Evolutionary conservation across 257 asterid genomes (phyloP), one percentile per base, ranked within the genome.

Genomic region (Euphrasia confusa): DNA sequence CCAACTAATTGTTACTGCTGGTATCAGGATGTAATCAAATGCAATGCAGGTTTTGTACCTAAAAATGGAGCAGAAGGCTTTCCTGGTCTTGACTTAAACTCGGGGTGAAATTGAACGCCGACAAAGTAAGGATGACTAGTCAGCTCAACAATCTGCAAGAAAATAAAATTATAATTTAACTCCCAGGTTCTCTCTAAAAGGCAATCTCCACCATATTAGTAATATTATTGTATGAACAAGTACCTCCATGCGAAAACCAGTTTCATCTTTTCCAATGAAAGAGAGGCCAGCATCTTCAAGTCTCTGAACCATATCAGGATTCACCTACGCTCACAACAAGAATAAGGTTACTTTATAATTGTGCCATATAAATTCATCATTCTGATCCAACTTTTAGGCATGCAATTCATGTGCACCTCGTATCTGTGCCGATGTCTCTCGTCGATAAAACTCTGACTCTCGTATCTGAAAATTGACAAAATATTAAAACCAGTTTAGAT

Each of bases 371-470:
- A 48, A 8, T 14, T 57, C 52, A 45, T 30, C 54, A 39, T 66
- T 37, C 7, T 7, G 10, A 35, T 27, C 27, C 67, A 65, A 42
- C 14, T 35, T 35, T 35, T 35, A 35, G 40, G 40, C 40, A 35
- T 35, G 40, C n/a, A 49, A 71, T 57, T 48, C 27, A 69, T 35
- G 67, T 52, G 35, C 69, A 90, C 98, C 98, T 91, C 98, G 58
- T 91, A 91, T 88, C 98, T 81, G 75, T 91, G 98, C 49, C 98
- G 88, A 72, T 91, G 98, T 71, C 98, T 88, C 86, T 91, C 98
- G 69, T 91, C 98, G 74, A 85, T 63, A 53, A 52, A 84, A 69
- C 74, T 81, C 72, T 10, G 64, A 71, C 60, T 75, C 42, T 83
- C 93, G 45, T 90, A 90, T 71, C 97, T 87, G 75, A 39, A 2